These are phyloP conservation scores for Jatropha multifida DNA, from an alignment of 441 rosid species.

Conservation along the genomic window DNA sequence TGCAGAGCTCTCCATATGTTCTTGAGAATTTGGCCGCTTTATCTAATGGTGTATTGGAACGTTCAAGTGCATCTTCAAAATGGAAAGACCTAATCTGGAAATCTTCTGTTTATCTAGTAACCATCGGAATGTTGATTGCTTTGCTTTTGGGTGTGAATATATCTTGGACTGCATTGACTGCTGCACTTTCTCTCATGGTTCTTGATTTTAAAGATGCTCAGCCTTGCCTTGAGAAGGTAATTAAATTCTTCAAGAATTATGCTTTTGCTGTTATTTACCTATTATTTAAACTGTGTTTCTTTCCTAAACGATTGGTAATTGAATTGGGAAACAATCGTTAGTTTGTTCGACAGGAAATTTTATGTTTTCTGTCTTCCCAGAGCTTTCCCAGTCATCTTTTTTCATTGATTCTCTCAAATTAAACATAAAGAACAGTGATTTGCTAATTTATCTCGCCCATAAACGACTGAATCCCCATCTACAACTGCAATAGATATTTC, in stretches of 20 bases:
- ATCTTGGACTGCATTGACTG: neutral
- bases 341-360: too few species aligned
- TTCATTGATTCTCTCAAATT: too few species aligned
- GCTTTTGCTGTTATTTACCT: neutral
- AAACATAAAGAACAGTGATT: too few species aligned
- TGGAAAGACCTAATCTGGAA: conserved; percentile 59
- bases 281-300: too few species aligned
- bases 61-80: neutral
- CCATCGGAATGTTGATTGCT: conserved; percentile 47
- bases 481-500: too few species aligned
- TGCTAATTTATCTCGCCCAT: too few species aligned
- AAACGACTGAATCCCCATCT: too few species aligned
- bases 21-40: neutral
- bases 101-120: conserved; percentile 53
- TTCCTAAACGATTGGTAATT: too few species aligned
- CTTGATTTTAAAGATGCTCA: neutral
- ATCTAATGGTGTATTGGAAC: neutral
- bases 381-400: too few species aligned
- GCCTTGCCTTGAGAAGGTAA: neutral
- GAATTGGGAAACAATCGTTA: too few species aligned
- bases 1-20: neutral
- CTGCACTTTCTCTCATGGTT: neutral
- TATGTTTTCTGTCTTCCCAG: too few species aligned
- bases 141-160: conserved; percentile 14
- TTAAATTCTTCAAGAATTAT: neutral